These are phyloP conservation scores for Marchantia polymorpha DNA, from an alignment of 225 moss, liverwort and hornwort species.

Conservation along the genomic window DNA sequence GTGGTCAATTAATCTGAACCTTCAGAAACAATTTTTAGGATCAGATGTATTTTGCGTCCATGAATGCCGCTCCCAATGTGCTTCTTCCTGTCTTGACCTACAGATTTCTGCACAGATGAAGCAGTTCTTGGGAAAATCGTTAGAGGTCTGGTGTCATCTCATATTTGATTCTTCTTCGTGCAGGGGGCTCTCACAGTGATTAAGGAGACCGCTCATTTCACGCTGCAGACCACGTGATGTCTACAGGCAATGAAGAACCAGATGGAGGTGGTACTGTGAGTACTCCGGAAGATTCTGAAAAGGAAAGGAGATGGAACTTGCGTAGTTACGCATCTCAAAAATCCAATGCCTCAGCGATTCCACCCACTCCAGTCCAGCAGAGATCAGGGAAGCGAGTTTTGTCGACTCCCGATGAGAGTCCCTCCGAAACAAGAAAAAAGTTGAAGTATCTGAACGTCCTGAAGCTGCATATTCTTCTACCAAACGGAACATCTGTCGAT, in stretches of 20 bases:
- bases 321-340: background rate
- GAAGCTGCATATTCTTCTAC: constrained; percentile 28
- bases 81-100: no score
- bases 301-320: no score
- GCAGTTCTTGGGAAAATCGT: background rate
- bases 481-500: constrained; percentile 21
- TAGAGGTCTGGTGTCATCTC: background rate
- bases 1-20: no score
- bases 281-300: background rate
- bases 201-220: background rate
- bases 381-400: background rate
- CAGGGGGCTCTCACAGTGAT: background rate
- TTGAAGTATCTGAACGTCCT: constrained; percentile 22
- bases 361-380: constrained; percentile 8
- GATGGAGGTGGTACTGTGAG: background rate
- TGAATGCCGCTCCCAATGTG: no score
- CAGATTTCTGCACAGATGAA: no score
- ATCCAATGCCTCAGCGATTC: background rate
- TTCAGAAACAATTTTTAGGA: no score
- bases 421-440: constrained; percentile 22
- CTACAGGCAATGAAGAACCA: background rate
- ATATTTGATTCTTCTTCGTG: background rate
- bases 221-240: background rate
- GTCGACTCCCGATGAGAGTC: background rate
- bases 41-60: no score